These are phyloP conservation scores for Helotiales sp. DNA, from an alignment of 2,329 filamentous ascomycete species.

Conservation along the genomic window DNA sequence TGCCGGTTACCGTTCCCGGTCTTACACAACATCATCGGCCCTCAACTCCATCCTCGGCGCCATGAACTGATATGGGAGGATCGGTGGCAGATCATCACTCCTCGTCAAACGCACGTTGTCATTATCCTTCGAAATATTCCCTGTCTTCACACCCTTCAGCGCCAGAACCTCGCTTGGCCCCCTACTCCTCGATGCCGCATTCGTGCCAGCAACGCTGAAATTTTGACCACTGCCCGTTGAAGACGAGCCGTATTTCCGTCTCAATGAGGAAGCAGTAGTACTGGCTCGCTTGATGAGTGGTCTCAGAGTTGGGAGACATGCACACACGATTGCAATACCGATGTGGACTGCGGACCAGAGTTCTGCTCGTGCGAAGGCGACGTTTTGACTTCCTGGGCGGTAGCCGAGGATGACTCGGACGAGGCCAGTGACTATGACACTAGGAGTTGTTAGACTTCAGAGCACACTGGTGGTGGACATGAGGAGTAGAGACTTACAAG, in stretches of 20 bases:
- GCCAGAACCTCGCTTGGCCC: background rate
- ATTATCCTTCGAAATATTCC: background rate
- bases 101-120: background rate
- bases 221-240: background rate
- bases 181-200: background rate
- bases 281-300: slow-evolving; percentile 9
- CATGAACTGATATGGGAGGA: background rate
- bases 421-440: slow-evolving; percentile 8
- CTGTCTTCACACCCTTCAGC: background rate
- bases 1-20: no score
- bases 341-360: slow-evolving; percentile 12
- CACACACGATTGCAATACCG: slow-evolving; percentile 8
- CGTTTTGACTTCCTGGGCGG: slow-evolving; percentile 11
- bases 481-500: background rate
- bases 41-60: slow-evolving; percentile 4
- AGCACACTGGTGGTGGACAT: background rate
- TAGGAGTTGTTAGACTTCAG: background rate
- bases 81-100: background rate
- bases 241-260: background rate
- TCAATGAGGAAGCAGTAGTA: background rate
- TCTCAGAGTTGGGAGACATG: slow-evolving; percentile 6
- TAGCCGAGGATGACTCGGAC: slow-evolving; percentile 13
- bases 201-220: background rate
- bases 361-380: slow-evolving; percentile 10
- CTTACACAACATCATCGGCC: background rate